Conservation (phyloP, 2,329 filamentous ascomycete genomes). For the Nothophoma quercina region DNA sequence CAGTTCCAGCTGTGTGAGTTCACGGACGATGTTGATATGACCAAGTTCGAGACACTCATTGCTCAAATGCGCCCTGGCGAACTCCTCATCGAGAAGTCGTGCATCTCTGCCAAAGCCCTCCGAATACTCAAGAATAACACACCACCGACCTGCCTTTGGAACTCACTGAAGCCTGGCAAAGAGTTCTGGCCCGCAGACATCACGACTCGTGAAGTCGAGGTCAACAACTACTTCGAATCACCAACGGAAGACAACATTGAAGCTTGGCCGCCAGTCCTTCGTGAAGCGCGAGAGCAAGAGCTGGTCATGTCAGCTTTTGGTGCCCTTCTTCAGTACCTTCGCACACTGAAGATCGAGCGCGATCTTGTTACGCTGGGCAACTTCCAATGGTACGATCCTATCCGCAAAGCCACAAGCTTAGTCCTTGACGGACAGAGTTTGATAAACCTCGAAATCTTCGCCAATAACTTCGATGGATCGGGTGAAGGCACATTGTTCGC, state of each 20-base stretch:
- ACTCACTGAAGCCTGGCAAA: conserved; percentile 81
- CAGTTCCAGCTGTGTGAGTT: conserved; percentile 96
- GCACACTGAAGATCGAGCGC: conserved; percentile 82
- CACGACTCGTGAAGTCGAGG: conserved; percentile 81
- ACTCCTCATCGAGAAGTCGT: conserved; percentile 82
- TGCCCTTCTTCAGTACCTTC: conserved; percentile 85
- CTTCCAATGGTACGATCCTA: conserved; percentile 91
- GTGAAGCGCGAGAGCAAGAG: conserved; percentile 77
- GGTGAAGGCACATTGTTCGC: conserved; percentile 86
- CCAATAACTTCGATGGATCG: conserved; percentile 89
- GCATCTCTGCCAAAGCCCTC: conserved; percentile 84
- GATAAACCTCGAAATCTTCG: conserved; percentile 97
- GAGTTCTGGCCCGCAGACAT: conserved; percentile 93
- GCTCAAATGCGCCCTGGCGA: conserved; percentile 91
- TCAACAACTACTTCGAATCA: conserved; percentile 77
- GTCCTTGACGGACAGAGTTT: conserved; percentile 95
- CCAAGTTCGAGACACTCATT: conserved; percentile 95
- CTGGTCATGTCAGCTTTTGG: conserved; percentile 90
- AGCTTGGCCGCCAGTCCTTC: conserved; percentile 79
- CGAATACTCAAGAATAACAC: conserved; percentile 98
- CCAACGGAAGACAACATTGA: conserved; percentile 65
- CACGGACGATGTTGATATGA: conserved; percentile 88
- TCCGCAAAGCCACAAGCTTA: conserved; percentile 86
- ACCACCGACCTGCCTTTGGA: conserved; percentile 92
- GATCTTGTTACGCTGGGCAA: conserved; percentile 88